Evolutionary conservation across 2,329 filamentous ascomycete genomes (phyloP).

Genomic region (Ambrosiella xylebori): DNA sequence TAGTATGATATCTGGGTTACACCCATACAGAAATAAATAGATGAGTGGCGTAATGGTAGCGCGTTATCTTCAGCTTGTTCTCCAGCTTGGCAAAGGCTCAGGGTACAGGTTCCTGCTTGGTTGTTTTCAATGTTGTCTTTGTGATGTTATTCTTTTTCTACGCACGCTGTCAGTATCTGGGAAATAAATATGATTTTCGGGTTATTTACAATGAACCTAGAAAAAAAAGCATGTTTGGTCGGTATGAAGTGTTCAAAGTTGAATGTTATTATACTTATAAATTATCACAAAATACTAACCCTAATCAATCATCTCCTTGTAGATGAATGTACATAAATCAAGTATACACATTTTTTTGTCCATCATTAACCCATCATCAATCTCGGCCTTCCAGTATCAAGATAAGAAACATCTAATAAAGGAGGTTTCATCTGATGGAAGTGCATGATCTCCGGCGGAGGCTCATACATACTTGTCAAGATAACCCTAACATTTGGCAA

Average conservation of each 20-base stretch:
- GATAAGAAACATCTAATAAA: slow-evolving; percentile 1
- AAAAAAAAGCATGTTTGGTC: too few species aligned
- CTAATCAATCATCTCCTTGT: too few species aligned
- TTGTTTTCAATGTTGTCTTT: not conserved
- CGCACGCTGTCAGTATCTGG: too few species aligned
- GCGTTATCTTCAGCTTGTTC: slow-evolving; percentile 13
- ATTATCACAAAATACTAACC: too few species aligned
- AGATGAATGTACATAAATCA: too few species aligned
- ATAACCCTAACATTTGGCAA: slow-evolving; percentile 5
- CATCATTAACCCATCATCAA: not conserved
- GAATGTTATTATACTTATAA: too few species aligned
- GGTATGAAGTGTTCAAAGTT: too few species aligned
- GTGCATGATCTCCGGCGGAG: slow-evolving; percentile 4
- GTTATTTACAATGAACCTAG: not conserved
- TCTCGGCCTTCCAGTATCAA: slow-evolving; percentile 1
- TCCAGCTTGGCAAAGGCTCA: slow-evolving; percentile 13
- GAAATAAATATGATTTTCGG: not conserved
- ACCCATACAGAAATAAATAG: not conserved
- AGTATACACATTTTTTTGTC: not conserved
- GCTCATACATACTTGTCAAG: slow-evolving; percentile 12
- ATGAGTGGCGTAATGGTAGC: slow-evolving; percentile 13
- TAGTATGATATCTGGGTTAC: not conserved
- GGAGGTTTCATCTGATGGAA: not conserved
- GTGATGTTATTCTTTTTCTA: not conserved
- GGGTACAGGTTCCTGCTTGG: slow-evolving; percentile 13